A percentile compares a stretch with the other conserved stretches of the same genome.
Evolutionary conservation across 2,329 filamentous ascomycete species (phyloP).

Genomic region (Aspergillus niger): DNA sequence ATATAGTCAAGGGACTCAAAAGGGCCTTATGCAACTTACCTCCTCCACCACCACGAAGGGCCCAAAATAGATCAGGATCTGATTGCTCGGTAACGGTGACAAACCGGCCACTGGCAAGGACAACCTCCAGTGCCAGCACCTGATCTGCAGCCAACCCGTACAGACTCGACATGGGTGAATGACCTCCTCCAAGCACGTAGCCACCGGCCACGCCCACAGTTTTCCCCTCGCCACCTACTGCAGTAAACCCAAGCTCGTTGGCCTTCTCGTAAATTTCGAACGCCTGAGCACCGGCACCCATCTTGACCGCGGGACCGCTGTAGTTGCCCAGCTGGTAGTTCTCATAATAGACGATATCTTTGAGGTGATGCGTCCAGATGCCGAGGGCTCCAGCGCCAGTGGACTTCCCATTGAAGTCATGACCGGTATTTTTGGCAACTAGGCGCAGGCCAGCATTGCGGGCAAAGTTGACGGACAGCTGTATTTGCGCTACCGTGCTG

Average conservation of each 20-base stretch:
- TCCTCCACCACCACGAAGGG: constrained; percentile 60
- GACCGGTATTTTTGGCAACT: constrained; percentile 49
- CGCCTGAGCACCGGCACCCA: constrained; percentile 58
- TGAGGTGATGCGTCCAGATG: constrained; percentile 55
- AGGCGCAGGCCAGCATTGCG: constrained; percentile 37
- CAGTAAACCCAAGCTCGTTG: constrained; percentile 47
- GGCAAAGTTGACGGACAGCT: constrained; percentile 34
- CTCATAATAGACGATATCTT: constrained; percentile 44
- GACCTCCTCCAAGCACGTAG: constrained; percentile 63
- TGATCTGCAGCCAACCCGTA: constrained; percentile 54
- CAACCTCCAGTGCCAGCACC: constrained; percentile 30
- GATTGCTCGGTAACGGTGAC: constrained; percentile 28
- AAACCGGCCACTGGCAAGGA: constrained; percentile 29
- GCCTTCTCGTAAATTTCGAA: constrained; percentile 51
- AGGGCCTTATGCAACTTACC: background rate
- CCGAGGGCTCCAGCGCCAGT: constrained; percentile 50
- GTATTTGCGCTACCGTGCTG: constrained; percentile 35
- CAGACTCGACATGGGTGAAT: constrained; percentile 54
- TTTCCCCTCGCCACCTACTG: constrained; percentile 55
- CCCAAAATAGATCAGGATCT: constrained; percentile 62
- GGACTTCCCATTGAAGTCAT: constrained; percentile 52
- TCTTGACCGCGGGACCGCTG: constrained; percentile 53
- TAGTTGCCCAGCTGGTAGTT: constrained; percentile 47
- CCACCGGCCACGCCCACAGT: constrained; percentile 63
- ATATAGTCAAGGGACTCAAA: constrained; percentile 27